A percentile compares a stretch with the other conserved stretches of the same genome.
phyloP scores from a whole-genome alignment of 1,284 basidiomycete genomes.

The Stygiomarasmius scandens region DNA sequence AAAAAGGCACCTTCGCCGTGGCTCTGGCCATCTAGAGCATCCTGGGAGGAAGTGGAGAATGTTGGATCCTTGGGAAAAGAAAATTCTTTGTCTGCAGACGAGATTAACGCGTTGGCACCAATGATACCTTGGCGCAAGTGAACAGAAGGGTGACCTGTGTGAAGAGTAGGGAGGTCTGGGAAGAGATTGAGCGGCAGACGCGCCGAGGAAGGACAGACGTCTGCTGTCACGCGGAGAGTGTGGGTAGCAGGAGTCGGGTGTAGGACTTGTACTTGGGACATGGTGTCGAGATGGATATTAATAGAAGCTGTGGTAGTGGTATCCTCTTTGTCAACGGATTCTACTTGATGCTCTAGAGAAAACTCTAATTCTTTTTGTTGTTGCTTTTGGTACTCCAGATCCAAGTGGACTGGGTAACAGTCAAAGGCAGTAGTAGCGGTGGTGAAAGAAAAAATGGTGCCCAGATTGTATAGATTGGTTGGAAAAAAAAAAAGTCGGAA shows the following conservation, averaged over 20 bases:
- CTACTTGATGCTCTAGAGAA: slow-evolving; percentile 14
- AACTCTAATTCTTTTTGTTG: slow-evolving; percentile 11
- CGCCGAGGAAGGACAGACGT: slow-evolving; percentile 27
- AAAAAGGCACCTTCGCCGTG: slow-evolving; percentile 96
- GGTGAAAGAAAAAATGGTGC: not conserved
- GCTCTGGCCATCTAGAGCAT: slow-evolving; percentile 52
- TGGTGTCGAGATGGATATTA: slow-evolving; percentile 28
- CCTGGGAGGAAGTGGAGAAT: slow-evolving; percentile 31
- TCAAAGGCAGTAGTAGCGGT: slow-evolving; percentile 18
- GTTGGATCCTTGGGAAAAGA: not conserved
- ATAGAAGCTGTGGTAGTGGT: slow-evolving; percentile 7
- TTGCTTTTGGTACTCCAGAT: slow-evolving; percentile 13
- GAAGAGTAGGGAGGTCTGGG: slow-evolving; percentile 64
- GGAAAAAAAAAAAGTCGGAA: slow-evolving; percentile 6
- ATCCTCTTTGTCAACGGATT: slow-evolving; percentile 23
- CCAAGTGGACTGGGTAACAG: slow-evolving; percentile 16
- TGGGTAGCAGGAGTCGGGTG: slow-evolving; percentile 35
- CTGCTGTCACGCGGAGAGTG: slow-evolving; percentile 31
- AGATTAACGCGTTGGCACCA: slow-evolving; percentile 38
- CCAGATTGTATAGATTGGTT: slow-evolving; percentile 9
- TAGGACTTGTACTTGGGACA: slow-evolving; percentile 67
- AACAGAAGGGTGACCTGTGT: slow-evolving; percentile 67
- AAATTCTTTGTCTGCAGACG: not conserved
- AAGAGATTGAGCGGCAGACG: slow-evolving; percentile 51
- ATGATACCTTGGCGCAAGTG: slow-evolving; percentile 77